Evolutionary conservation across 257 asterid species (phyloP).

Genomic region (Jasminum sambac): DNA sequence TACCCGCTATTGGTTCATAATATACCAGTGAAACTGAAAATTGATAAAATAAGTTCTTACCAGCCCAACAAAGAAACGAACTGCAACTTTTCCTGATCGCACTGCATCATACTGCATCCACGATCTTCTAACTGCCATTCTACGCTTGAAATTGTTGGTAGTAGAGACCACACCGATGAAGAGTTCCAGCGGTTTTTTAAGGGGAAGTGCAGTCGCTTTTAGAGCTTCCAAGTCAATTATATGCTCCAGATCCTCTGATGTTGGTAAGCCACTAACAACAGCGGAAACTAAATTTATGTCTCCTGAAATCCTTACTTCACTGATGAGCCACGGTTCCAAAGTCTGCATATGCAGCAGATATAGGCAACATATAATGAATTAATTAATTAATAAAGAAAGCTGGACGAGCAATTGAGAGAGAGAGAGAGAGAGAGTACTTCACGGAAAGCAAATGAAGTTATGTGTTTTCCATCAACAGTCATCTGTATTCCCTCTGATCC

Average conservation of each 20-base stretch:
- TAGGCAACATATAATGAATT: slow-evolving; percentile 2
- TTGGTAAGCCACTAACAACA: slow-evolving; percentile 92
- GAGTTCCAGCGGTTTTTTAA: slow-evolving; percentile 51
- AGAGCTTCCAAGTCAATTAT: slow-evolving; percentile 72
- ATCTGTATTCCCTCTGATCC: slow-evolving; percentile 96
- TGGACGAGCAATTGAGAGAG: slow-evolving; percentile 16
- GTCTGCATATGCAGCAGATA: slow-evolving; percentile 48
- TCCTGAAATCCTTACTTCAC: slow-evolving; percentile 84
- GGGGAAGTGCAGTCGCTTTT: slow-evolving; percentile 65
- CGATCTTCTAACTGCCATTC: slow-evolving; percentile 98
- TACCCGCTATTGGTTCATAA: background rate
- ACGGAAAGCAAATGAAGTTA: slow-evolving; percentile 87
- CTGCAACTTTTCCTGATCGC: slow-evolving; percentile 82
- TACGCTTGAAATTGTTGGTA: slow-evolving; percentile 92
- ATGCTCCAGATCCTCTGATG: slow-evolving; percentile 90
- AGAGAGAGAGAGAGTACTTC: slow-evolving; percentile 53
- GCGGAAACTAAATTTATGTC: slow-evolving; percentile 76
- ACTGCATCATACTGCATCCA: slow-evolving; percentile 97
- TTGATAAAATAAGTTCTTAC: slow-evolving; percentile 41
- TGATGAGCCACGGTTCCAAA: slow-evolving; percentile 96
- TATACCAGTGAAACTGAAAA: background rate
- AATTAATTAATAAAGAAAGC: slow-evolving; percentile 16
- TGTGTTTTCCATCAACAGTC: slow-evolving; percentile 97
- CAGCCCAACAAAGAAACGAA: slow-evolving; percentile 98
- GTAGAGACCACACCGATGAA: slow-evolving; percentile 92